Evolutionary conservation across 495 filamentous ascomycete species (phyloP).

Genomic region (Cudoniella acicularis): DNA sequence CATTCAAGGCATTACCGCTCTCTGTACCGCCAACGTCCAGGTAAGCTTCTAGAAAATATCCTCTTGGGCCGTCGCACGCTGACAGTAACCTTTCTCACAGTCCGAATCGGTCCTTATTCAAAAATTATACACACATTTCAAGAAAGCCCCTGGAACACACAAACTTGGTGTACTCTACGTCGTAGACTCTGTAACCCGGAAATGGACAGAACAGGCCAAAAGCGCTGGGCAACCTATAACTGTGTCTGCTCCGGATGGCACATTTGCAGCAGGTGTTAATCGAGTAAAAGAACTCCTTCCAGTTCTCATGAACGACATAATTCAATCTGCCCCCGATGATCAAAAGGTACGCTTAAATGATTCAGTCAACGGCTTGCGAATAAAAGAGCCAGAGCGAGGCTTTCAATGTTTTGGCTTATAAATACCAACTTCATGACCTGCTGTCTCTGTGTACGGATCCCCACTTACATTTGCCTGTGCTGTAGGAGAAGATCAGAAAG

Average conservation of each 20-base stretch:
- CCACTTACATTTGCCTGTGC: constrained; percentile 28
- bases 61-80: too few species aligned
- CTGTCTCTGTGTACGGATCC: constrained; percentile 9
- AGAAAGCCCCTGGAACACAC: constrained; percentile 89
- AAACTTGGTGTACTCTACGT: constrained; percentile 99
- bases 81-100: too few species aligned
- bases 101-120: constrained; percentile 93
- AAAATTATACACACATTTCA: constrained; percentile 96
- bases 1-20: constrained; percentile 76
- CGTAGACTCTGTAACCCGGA: constrained; percentile 99
- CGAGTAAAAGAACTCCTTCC: constrained; percentile 94
- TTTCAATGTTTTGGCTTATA: too few species aligned
- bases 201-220: constrained; percentile 95
- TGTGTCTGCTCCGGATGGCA: constrained; percentile 76
- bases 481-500: constrained; percentile 93
- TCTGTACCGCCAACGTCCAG: constrained; percentile 90
- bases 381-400: too few species aligned
- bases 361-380: constrained; percentile 4
- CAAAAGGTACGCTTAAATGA: constrained; percentile 87
- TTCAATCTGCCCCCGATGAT: constrained; percentile 81
- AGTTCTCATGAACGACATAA: constrained; percentile 91
- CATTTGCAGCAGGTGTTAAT: constrained; percentile 91
- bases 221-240: constrained; percentile 76
- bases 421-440: neutral
- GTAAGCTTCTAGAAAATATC: constrained; percentile 50